Percentiles rank a stretch among this genome's conserved stretches.
These are phyloP conservation scores for Alternaria hordeiaustralica DNA, from an alignment of 2,329 filamentous ascomycete species.

Conservation along the genomic window DNA sequence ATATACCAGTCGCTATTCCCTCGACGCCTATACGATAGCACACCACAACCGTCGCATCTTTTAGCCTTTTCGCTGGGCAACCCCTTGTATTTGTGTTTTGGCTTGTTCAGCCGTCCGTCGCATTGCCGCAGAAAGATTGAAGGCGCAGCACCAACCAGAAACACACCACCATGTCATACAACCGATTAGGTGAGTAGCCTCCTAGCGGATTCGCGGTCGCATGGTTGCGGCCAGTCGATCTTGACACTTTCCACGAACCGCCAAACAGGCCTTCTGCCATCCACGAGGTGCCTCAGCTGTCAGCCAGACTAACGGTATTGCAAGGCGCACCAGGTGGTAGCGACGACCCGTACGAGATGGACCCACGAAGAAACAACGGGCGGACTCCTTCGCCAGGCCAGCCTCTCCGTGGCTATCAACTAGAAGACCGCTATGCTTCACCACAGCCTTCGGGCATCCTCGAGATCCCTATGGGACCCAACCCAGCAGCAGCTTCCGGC, in stretches of 20 bases:
- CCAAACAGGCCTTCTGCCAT: constrained; percentile 1
- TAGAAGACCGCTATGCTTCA: constrained; percentile 75
- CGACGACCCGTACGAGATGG: constrained; percentile 52
- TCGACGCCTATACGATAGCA: constrained; percentile 16
- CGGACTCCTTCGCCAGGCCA: constrained; percentile 77
- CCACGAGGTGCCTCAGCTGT: background rate
- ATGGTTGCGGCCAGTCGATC: background rate
- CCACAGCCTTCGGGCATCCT: constrained; percentile 56
- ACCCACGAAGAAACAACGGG: constrained; percentile 57
- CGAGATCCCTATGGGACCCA: constrained; percentile 71
- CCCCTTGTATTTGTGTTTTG: constrained; percentile 23
- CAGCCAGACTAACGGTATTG: constrained; percentile 14
- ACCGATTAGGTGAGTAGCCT: constrained; percentile 44
- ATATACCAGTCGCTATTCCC: constrained; percentile 24
- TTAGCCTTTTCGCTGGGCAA: constrained; percentile 12
- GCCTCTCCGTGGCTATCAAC: constrained; percentile 77
- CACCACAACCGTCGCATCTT: constrained; percentile 26
- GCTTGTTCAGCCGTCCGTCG: constrained; percentile 16
- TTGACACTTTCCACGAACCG: background rate
- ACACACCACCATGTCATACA: constrained; percentile 42
- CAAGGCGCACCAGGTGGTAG: constrained; percentile 26
- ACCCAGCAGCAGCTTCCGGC: constrained; percentile 64
- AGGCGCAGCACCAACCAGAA: constrained; percentile 26
- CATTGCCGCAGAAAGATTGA: constrained; percentile 24
- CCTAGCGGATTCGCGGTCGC: background rate